Base-by-base conservation (phyloP, 176 grass and related monocot species). In the Bonia amplexicaulis region DNA sequence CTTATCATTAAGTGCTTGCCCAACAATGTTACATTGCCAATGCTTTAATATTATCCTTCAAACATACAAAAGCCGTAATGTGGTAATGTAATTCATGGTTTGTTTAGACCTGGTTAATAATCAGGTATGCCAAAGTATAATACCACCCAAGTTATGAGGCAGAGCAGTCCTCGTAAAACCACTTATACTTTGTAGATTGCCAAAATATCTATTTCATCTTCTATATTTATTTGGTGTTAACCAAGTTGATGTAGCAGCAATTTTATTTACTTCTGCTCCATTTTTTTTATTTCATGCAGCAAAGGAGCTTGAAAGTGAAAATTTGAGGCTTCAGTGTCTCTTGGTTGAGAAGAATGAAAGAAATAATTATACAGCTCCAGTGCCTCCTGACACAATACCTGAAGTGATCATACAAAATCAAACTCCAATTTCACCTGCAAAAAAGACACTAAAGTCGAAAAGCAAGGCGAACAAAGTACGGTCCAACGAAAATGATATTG, bases 241-340 rank as follows among this genome's bases (percentile, higher is more conserved):
- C 26, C 20, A 65, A n/a, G 13, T 73, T 90, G 20, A 14, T 75
- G 70, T 81, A 62, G 14, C 15, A 20, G 52, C 49, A 63, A 53
- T 25, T 59, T 60, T 46, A 7, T 64, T 66, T 77, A 55, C n/a
- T 67, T 61, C 35, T 67, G 51, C 10, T 40, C 66, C 37, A 49
- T 84, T 77, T 65, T 83, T 80, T 57, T 57, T 57, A 20, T 76
- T 66, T 54, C 16, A 63, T 89, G 73, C 84, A 97, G 92, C 69
- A 67, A 86, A 84, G 67, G 87, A 91, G 37, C 78, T 94, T 54
- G 76, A 93, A 69, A 74, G 52, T 76, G 90, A 97, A 85, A 84
- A 84, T 82, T 42, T 31, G 22, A 89, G 47, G 52, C 95, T 94
- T 81, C 72, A 93, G 55, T 27, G 80, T 44, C 82, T 91, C 65